Percentiles rank a stretch among this genome's conserved stretches.
Conservation (phyloP, 495 filamentous ascomycete species). For the Penicillium cataractarum region DNA sequence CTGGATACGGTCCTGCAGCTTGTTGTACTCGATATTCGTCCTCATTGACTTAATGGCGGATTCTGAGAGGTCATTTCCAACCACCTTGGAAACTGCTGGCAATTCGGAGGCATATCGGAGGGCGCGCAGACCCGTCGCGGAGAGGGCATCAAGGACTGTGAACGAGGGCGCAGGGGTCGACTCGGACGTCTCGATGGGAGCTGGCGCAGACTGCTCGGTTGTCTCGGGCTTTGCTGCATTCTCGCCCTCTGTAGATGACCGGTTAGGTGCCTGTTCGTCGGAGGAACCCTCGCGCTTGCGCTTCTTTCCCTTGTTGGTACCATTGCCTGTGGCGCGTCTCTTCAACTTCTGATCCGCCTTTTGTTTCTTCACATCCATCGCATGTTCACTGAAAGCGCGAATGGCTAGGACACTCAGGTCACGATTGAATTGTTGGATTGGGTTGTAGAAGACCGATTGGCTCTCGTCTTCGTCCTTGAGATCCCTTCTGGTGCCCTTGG, state of each 20-base stretch:
- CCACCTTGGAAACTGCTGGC: slow-evolving; percentile 76
- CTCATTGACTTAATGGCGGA: slow-evolving; percentile 80
- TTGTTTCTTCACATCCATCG: slow-evolving; percentile 47
- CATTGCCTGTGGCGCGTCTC: slow-evolving; percentile 41
- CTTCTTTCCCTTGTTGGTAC: slow-evolving; percentile 52
- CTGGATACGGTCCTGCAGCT: slow-evolving; percentile 67
- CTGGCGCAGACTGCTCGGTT: slow-evolving; percentile 8
- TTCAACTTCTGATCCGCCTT: slow-evolving; percentile 43
- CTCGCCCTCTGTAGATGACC: slow-evolving; percentile 10
- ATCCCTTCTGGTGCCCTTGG: slow-evolving; percentile 44
- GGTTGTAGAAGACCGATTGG: slow-evolving; percentile 96
- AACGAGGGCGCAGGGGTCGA: slow-evolving; percentile 46
- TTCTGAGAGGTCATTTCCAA: slow-evolving; percentile 84
- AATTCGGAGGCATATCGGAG: slow-evolving; percentile 91
- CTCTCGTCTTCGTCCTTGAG: slow-evolving; percentile 53
- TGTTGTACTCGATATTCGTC: slow-evolving; percentile 82
- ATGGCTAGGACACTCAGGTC: slow-evolving; percentile 93
- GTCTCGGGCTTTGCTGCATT: slow-evolving; percentile 20
- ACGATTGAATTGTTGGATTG: slow-evolving; percentile 97
- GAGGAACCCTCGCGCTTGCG: slow-evolving; percentile 44
- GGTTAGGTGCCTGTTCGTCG: slow-evolving; percentile 21
- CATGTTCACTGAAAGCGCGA: slow-evolving; percentile 75
- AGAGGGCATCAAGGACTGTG: slow-evolving; percentile 90
- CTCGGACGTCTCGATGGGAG: slow-evolving; percentile 13
- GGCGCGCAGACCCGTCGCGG: slow-evolving; percentile 90